phyloP scores from a whole-genome alignment of 768 basidiomycete species.

The Mycena floridula region DNA sequence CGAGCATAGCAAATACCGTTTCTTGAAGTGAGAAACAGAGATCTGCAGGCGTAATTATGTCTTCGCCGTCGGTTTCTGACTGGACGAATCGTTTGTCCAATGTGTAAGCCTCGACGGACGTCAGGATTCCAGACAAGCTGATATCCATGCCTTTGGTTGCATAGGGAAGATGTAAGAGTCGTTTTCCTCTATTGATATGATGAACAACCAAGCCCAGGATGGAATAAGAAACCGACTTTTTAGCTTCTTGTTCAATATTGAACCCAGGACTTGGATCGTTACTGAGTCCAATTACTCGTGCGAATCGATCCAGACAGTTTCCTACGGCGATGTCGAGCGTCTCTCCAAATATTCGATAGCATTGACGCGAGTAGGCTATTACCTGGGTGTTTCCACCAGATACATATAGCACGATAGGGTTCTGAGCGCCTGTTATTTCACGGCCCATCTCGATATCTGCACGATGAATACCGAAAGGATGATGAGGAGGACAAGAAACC shows the following conservation, averaged over 20 bases:
- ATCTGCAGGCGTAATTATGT: slow-evolving; percentile 91
- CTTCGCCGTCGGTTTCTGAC: slow-evolving; percentile 39
- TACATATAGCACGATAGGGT: slow-evolving; percentile 96
- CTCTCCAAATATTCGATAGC: slow-evolving; percentile 98
- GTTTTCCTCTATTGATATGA: slow-evolving; percentile 60
- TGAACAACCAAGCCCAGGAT: slow-evolving; percentile 3
- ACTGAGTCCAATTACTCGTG: slow-evolving; percentile 86
- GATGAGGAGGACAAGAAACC: slow-evolving; percentile 22
- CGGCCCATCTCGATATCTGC: slow-evolving; percentile 99
- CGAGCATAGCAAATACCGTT: slow-evolving; percentile 95
- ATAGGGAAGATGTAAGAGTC: slow-evolving; percentile 82
- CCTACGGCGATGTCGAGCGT: slow-evolving; percentile 99
- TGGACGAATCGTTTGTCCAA: slow-evolving; percentile 77
- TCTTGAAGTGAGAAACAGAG: slow-evolving; percentile 97
- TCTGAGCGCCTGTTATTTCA: slow-evolving; percentile 87
- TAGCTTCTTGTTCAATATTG: slow-evolving; percentile 95
- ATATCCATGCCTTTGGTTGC: slow-evolving; percentile 99
- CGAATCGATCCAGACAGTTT: slow-evolving; percentile 96
- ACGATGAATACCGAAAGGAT: background rate
- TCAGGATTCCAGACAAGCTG: slow-evolving; percentile 90
- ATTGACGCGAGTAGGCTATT: slow-evolving; percentile 95
- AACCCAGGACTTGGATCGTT: slow-evolving; percentile 97
- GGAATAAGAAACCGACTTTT: slow-evolving; percentile 49
- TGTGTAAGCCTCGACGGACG: slow-evolving; percentile 84
- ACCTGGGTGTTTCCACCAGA: slow-evolving; percentile 99